phyloP scores from a whole-genome alignment of 2,329 filamentous ascomycete genomes.

The Talaromyces rugulosus region DNA sequence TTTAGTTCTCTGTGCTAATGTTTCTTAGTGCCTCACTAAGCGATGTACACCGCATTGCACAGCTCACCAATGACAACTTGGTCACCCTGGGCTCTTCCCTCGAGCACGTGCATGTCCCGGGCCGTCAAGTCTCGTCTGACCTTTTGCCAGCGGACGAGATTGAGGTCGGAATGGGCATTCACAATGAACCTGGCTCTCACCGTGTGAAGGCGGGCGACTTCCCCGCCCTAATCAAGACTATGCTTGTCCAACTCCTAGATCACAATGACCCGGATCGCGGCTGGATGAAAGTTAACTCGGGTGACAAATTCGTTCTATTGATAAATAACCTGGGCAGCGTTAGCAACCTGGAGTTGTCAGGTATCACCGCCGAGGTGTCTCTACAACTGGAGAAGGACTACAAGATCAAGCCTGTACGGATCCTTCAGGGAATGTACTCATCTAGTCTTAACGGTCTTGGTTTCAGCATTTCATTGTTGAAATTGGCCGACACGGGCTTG shows the following conservation, averaged over 20 bases:
- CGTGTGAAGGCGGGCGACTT: slow-evolving; percentile 45
- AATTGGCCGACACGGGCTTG: slow-evolving; percentile 57
- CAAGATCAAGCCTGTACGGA: slow-evolving; percentile 57
- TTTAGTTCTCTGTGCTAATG: slow-evolving; percentile 42
- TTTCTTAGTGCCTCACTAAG: slow-evolving; percentile 50
- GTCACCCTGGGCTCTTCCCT: slow-evolving; percentile 83
- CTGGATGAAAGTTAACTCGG: slow-evolving; percentile 55
- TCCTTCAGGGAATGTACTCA: slow-evolving; percentile 66
- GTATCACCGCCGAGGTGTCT: slow-evolving; percentile 63
- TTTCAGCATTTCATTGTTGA: slow-evolving; percentile 65
- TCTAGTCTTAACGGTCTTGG: slow-evolving; percentile 68
- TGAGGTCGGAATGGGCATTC: slow-evolving; percentile 70
- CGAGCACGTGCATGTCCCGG: slow-evolving; percentile 90
- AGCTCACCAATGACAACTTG: slow-evolving; percentile 67
- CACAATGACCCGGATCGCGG: slow-evolving; percentile 59
- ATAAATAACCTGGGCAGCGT: slow-evolving; percentile 69
- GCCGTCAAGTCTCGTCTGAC: slow-evolving; percentile 53
- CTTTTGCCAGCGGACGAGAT: slow-evolving; percentile 51
- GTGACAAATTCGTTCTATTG: slow-evolving; percentile 59
- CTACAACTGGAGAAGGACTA: slow-evolving; percentile 56
- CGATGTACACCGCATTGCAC: slow-evolving; percentile 69
- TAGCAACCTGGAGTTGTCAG: slow-evolving; percentile 62
- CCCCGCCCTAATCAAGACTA: slow-evolving; percentile 51
- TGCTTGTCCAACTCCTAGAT: slow-evolving; percentile 63
- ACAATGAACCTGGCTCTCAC: slow-evolving; percentile 59